phyloP scores from a whole-genome alignment of 257 asterid genomes.

The Solanum gracilifrons region DNA sequence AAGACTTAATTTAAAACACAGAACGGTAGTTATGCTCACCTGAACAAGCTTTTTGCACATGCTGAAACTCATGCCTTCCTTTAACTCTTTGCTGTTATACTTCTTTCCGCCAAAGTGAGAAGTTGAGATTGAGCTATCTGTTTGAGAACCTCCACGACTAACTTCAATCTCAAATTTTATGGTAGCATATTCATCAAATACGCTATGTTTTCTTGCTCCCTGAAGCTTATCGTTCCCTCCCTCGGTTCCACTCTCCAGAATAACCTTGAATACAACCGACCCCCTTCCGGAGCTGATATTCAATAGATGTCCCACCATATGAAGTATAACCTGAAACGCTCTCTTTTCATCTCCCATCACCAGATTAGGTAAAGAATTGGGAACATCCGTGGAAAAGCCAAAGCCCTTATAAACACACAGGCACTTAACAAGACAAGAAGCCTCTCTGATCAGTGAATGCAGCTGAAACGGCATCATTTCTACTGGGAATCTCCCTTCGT shows the following conservation, averaged over 20 bases:
- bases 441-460: conserved; percentile 27
- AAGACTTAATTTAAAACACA: background rate
- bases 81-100: conserved; percentile 19
- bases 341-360: conserved; percentile 39
- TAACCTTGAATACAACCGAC: conserved; percentile 20
- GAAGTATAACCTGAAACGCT: conserved; percentile 32
- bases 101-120: conserved; percentile 13
- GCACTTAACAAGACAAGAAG: conserved; percentile 31
- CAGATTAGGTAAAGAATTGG: conserved; percentile 22
- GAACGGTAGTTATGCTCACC: background rate
- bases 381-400: conserved; percentile 18
- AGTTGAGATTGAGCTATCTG: conserved; percentile 9
- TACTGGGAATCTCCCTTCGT: conserved; percentile 26
- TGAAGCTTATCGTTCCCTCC: conserved; percentile 8
- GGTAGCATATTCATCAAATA: conserved; percentile 14
- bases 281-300: conserved; percentile 14
- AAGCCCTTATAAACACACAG: conserved; percentile 19
- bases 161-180: conserved; percentile 26
- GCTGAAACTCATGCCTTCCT: conserved; percentile 33
- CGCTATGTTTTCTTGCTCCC: conserved; percentile 20
- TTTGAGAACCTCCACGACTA: conserved; percentile 15
- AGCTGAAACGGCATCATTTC: conserved; percentile 21
- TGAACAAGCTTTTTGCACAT: conserved; percentile 39
- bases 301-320: conserved; percentile 37
- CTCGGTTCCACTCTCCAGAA: conserved; percentile 16